Conservation (phyloP, 495 filamentous ascomycete genomes). For the Tuber brumale region DNA sequence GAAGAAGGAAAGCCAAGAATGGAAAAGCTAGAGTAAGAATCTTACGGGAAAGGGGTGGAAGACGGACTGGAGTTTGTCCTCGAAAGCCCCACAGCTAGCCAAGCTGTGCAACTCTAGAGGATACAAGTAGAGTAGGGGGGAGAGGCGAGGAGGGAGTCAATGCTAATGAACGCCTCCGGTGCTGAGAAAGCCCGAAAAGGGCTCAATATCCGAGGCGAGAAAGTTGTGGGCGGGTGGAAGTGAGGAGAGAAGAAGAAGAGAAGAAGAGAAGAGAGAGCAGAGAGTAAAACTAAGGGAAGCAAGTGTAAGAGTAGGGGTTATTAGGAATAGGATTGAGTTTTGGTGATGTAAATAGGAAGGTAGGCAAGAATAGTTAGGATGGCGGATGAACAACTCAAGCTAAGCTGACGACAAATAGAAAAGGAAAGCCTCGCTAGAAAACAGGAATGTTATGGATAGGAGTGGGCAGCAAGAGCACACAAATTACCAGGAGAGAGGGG, state of each 20-base stretch:
- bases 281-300: background rate
- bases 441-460: background rate
- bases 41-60: background rate
- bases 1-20: background rate
- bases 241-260: background rate
- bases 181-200: background rate
- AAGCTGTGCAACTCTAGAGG: background rate
- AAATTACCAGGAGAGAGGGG: background rate
- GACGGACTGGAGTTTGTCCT: background rate
- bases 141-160: background rate
- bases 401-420: slow-evolving; percentile 3
- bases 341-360: background rate
- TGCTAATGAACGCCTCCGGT: background rate
- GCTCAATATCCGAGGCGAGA: background rate
- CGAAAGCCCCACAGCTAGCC: background rate
- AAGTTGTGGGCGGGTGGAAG: background rate
- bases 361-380: background rate
- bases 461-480: background rate
- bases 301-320: background rate
- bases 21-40: background rate
- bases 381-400: background rate
- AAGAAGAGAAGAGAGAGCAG: background rate
- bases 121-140: background rate
- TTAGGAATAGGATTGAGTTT: background rate
- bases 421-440: background rate